Conservation (phyloP, 1,139 yeast species). For the Arxiozyma slooffiae region DNA sequence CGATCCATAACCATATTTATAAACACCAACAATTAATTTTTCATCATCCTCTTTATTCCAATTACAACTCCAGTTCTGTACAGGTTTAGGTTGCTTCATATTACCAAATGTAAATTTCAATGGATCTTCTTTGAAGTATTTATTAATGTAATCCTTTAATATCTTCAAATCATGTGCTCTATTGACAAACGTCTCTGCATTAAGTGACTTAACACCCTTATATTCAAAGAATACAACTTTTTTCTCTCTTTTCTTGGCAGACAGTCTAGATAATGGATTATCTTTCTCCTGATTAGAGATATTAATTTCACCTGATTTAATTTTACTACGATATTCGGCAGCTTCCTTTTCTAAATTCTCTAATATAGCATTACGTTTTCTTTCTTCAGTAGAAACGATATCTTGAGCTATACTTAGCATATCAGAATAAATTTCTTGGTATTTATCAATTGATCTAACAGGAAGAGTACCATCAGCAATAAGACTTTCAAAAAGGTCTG, state of each 20-base stretch:
- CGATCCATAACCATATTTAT: slow-evolving; percentile 90
- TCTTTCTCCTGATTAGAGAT: slow-evolving; percentile 24
- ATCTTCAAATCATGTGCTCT: slow-evolving; percentile 76
- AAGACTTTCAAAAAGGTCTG: slow-evolving; percentile 75
- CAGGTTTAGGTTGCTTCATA: slow-evolving; percentile 62
- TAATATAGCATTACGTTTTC: slow-evolving; percentile 45
- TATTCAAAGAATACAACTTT: slow-evolving; percentile 86
- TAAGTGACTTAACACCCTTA: slow-evolving; percentile 77
- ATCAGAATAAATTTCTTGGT: slow-evolving; percentile 68
- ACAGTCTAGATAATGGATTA: slow-evolving; percentile 41
- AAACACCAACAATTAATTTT: slow-evolving; percentile 75
- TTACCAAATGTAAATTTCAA: slow-evolving; percentile 45
- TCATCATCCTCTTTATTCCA: slow-evolving; percentile 84
- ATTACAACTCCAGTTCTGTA: slow-evolving; percentile 81
- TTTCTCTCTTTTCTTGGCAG: slow-evolving; percentile 58
- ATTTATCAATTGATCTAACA: slow-evolving; percentile 66
- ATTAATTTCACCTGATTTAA: slow-evolving; percentile 36
- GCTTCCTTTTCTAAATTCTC: slow-evolving; percentile 57
- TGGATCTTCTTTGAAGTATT: slow-evolving; percentile 39
- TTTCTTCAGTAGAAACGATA: slow-evolving; percentile 58
- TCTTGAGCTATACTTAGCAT: slow-evolving; percentile 53
- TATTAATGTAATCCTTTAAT: slow-evolving; percentile 37
- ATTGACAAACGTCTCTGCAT: slow-evolving; percentile 77
- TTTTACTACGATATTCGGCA: slow-evolving; percentile 41
- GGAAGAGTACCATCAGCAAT: slow-evolving; percentile 87